A percentile compares a stretch with the other conserved stretches of the same genome.
Evolutionary conservation across 2,329 filamentous ascomycete genomes (phyloP).

Genomic region (Neobulgaria alba): DNA sequence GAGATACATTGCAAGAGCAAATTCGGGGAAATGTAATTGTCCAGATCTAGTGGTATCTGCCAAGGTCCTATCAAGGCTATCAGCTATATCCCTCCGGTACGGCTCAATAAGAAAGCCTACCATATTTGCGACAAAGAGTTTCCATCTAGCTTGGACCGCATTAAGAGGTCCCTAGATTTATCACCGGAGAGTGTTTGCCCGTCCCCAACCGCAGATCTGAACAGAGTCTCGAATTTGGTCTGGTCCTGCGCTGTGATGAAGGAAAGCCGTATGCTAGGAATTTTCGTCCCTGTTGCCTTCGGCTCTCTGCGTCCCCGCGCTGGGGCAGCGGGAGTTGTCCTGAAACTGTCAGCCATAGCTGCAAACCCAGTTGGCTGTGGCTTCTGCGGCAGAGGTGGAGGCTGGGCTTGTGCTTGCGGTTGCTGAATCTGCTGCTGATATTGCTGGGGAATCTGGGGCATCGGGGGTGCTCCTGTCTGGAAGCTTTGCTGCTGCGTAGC

Average conservation of each 20-base stretch:
- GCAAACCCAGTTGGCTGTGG: conserved; percentile 58
- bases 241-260: conserved; percentile 96
- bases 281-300: conserved; percentile 60
- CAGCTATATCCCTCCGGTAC: conserved; percentile 8
- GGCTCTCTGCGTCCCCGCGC: conserved; percentile 38
- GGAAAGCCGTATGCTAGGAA: conserved; percentile 87
- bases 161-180: conserved; percentile 79
- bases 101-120: conserved; percentile 37
- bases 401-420: conserved; percentile 37
- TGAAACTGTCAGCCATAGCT: conserved; percentile 60
- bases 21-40: conserved; percentile 94
- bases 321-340: conserved; percentile 36
- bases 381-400: conserved; percentile 52
- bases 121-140: conserved; percentile 88
- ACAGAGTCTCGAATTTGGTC: conserved; percentile 92
- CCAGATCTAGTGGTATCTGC: conserved; percentile 95
- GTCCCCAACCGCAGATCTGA: conserved; percentile 88
- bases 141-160: conserved; percentile 82
- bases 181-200: conserved; percentile 82
- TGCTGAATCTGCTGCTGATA: conserved; percentile 28
- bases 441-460: conserved; percentile 28
- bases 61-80: conserved; percentile 55
- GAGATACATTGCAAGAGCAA: conserved; percentile 95
- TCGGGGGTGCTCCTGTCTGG: conserved; percentile 26
- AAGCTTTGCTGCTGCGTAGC: conserved; percentile 37